Evolutionary conservation across 805 yeast species (phyloP), one percentile per base, ranked within the genome.

Genomic region (Alloascoidea africana): DNA sequence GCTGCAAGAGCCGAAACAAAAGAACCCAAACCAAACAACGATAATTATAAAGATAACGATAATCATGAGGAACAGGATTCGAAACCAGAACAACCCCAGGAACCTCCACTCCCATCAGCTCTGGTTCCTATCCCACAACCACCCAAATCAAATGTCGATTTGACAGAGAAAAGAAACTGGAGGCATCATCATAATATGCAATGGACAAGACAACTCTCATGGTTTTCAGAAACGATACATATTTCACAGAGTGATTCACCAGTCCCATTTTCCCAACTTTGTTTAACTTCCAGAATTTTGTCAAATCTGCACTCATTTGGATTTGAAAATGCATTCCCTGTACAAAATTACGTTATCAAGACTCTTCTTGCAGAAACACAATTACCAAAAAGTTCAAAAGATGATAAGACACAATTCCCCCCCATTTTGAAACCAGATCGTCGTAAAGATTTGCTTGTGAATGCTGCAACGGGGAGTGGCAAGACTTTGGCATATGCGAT

Each of bases 391-490:
- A n/a, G n/a, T n/a, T n/a, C n/a, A n/a, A n/a, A n/a, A n/a, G n/a
- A n/a, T n/a, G n/a, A n/a, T n/a, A n/a, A n/a, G n/a, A n/a, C n/a
- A n/a, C n/a, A n/a, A n/a, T n/a, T n/a, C n/a, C n/a, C n/a, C n/a
- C n/a, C n/a, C n/a, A n/a, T n/a, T n/a, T 52, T 14, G 14, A 39
- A 18, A 16, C 65, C 63, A 4, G 62, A 60, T 40, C 49, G 55
- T 6, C 42, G 41, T 45, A 54, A 43, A 1, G 94, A 91, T 56
- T 55, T 86, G 14, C 61, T 89, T 34, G 94, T 89, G 4, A 87
- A 89, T 56, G 94, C 98, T 2, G 73, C 93, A 6, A 89, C 98
- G 0, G 98, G 98, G 33, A 81, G 94, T 0, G 98, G 98, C 49
- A 89, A 89, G 53, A 89, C 98, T 0, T 61, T 91, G 39, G 93